Evolutionary conservation across 352 stramenopile genomes (phyloP), one percentile per base, ranked within the genome.

Genomic region (Pythium apleroticum): DNA sequence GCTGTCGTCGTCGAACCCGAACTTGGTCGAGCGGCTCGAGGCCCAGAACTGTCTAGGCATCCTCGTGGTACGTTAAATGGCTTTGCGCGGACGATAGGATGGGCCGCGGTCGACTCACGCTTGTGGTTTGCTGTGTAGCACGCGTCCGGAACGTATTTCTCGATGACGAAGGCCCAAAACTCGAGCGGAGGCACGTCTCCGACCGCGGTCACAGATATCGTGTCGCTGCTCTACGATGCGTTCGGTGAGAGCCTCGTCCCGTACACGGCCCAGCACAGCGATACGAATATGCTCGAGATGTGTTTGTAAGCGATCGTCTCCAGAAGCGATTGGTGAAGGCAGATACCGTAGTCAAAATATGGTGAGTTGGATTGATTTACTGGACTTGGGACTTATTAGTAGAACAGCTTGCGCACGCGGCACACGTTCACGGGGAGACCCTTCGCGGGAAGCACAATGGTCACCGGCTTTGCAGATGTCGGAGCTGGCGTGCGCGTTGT

Each of bases 11-110:
- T 86, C 81, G 2, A 91, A 91, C 30, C 75, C 80, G 4, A 93
- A 92, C 63, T 63, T 93, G 43, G 76, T 96, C 30, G 78, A 96
- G 68, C 77, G 88, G 35, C 74, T 93, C 17, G 86, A 96, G 60
- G 89, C 89, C 3, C 85, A 95, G 39, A 89, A 95, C 67, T 96
- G 88, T 43, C 63, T 95, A 17, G 88, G 87, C n/a, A 93, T 94
- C 39, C 69, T 96, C 5, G 86, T 94, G 77, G 84, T 95, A 76
- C 68, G 79, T n/a, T 31, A 24, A 10, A 37, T 61, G 20, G 1
- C 43, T 22, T 12, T 67, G 30, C 53, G 10, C n/a, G n/a, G n/a
- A n/a, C n/a, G n/a, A n/a, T n/a, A n/a, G n/a, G n/a, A n/a, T n/a
- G n/a, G n/a, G n/a, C n/a, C n/a, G n/a, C n/a, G n/a, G n/a, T n/a